These are phyloP conservation scores for Didymella pinodella DNA, from an alignment of 2,329 filamentous ascomycete species.

Conservation along the genomic window DNA sequence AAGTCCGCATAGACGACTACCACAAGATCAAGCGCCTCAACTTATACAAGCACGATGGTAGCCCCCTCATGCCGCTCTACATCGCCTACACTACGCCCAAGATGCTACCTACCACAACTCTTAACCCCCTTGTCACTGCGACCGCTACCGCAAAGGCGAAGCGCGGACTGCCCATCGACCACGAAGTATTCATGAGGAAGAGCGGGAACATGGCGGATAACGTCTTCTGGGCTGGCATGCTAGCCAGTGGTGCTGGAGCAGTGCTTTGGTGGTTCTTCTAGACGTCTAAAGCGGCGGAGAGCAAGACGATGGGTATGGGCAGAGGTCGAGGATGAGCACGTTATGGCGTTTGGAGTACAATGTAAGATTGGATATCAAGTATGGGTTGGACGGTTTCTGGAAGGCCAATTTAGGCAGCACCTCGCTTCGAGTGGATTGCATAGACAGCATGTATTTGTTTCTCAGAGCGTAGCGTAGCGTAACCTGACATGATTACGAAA, in stretches of 20 bases:
- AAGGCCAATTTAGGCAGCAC: neutral
- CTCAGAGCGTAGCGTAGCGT: conserved; percentile 2
- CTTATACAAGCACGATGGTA: conserved; percentile 69
- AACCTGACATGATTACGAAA: neutral
- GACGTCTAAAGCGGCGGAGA: neutral
- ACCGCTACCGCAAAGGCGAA: conserved; percentile 47
- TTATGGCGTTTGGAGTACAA: conserved; percentile 8
- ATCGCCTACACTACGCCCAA: conserved; percentile 68
- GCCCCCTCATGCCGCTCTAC: conserved; percentile 73
- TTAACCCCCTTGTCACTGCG: conserved; percentile 62
- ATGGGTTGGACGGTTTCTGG: neutral
- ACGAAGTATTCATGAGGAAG: conserved; percentile 49
- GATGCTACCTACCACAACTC: conserved; percentile 73
- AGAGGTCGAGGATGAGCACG: neutral
- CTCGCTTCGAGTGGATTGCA: neutral
- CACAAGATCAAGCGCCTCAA: conserved; percentile 69
- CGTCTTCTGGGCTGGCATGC: conserved; percentile 61
- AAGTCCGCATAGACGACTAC: conserved; percentile 64
- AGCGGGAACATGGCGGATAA: conserved; percentile 52
- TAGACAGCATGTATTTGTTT: conserved; percentile 3
- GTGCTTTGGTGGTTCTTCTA: conserved; percentile 58
- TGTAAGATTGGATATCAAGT: neutral
- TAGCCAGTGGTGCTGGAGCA: conserved; percentile 58
- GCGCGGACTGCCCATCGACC: conserved; percentile 51
- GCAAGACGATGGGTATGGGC: too few relatives aligned